Evolutionary conservation across 1,139 yeast genomes (phyloP), one percentile per base, ranked within the genome.

Genomic region (Zygosaccharomyces pseudobailii): DNA sequence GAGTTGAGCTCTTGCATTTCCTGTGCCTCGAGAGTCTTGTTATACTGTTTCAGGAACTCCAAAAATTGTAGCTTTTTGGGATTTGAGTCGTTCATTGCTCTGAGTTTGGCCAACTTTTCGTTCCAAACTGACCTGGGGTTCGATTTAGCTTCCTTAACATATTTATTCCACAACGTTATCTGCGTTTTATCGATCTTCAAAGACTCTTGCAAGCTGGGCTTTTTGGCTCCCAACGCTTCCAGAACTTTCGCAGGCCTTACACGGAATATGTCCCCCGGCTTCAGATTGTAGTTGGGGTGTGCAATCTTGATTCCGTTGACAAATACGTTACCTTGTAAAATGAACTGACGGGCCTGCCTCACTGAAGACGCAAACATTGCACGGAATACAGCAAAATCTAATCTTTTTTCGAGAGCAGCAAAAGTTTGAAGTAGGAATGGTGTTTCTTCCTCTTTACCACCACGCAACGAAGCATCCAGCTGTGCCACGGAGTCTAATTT

Each of bases 331-430:
- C 96, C 96, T 45, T 82, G 82, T 24, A 87, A 70, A 51, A 92
- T 83, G 61, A 86, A 89, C 65, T 87, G 90, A 57, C 96, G 80
- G 1, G 98, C 96, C 69, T 92, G 97, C 74, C 97, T 82, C 6
- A 88, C 80, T 6, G 96, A 87, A 5, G 96, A 80, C 4, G 98
- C 96, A 72, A 92, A 90, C 85, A 92, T 76, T 32, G 97, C 76
- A 68, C 98, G 80, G 71, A 87, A 92, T 9, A 92, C 62, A 1
- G 97, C 97, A 63, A 84, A 79, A 65, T 92, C 98, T 36, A 92
- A 75, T 63, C 98, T 76, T 65, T 84, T 85, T 66, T 92, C 98
- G 52, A 94, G 72, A 3, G 83, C 82, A 4, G 95, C 96, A 68
- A 75, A 92, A 1, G 97, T 85, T 70, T 92, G 98, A 61, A 89